Percentiles rank a stretch among this genome's conserved stretches.
phyloP scores from a whole-genome alignment of 2,329 filamentous ascomycete genomes.

The Fusarium sp. region DNA sequence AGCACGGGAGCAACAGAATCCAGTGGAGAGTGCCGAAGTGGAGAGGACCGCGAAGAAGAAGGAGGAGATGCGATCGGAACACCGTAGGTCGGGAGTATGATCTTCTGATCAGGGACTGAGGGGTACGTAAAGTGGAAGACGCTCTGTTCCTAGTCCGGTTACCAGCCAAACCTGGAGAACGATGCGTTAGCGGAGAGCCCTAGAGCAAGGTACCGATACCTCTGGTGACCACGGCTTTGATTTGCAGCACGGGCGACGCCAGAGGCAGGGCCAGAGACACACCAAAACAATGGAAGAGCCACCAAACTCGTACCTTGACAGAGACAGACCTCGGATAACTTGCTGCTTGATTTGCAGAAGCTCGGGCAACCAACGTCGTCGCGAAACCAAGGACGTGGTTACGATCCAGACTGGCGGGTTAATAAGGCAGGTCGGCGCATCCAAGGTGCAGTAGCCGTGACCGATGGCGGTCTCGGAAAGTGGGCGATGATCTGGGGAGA shows the following conservation, averaged over 20 bases:
- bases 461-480: conserved; percentile 30
- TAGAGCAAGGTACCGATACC: conserved; percentile 43
- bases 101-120: conserved; percentile 40
- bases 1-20: conserved; percentile 20
- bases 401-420: conserved; percentile 9
- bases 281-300: neutral
- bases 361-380: conserved; percentile 3
- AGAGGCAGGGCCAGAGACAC: conserved; percentile 4
- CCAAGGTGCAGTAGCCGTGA: conserved; percentile 20
- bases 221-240: conserved; percentile 32
- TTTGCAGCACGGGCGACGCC: conserved; percentile 28
- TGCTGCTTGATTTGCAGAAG: neutral
- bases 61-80: conserved; percentile 30
- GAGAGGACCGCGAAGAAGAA: conserved; percentile 32
- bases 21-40: conserved; percentile 34
- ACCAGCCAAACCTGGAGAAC: conserved; percentile 41
- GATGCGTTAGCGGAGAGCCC: conserved; percentile 38
- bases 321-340: neutral
- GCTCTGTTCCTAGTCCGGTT: conserved; percentile 37
- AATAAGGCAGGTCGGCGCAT: conserved; percentile 17
- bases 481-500: conserved; percentile 43
- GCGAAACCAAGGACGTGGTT: conserved; percentile 15
- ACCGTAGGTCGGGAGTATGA: conserved; percentile 27
- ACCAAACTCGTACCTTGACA: conserved; percentile 20
- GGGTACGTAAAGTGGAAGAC: conserved; percentile 33